Conservation (phyloP, 164 flowering plant genomes). For the Magnolia changhungtana region DNA sequence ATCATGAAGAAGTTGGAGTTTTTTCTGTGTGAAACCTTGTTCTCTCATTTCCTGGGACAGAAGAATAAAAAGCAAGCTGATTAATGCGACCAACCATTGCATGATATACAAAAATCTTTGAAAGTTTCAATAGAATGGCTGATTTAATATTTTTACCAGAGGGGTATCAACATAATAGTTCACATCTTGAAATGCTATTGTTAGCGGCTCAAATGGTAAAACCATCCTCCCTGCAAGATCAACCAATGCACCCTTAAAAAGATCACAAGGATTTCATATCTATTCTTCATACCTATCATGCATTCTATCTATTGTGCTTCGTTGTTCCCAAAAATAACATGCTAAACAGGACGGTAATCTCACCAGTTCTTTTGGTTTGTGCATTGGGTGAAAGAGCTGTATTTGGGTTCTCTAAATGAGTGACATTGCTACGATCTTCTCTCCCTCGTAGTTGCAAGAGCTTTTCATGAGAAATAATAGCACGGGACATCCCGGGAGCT, state of each 20-base stretch:
- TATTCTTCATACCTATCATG: neutral
- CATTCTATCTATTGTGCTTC: neutral
- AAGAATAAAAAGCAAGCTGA: neutral
- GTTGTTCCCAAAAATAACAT: neutral
- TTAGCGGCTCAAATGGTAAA: conserved; percentile 59
- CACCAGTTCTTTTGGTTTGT: conserved; percentile 34
- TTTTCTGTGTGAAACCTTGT: conserved; percentile 50
- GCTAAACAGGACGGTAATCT: neutral
- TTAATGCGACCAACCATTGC: neutral
- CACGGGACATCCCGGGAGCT: conserved; percentile 53
- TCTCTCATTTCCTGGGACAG: conserved; percentile 62
- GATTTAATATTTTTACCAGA: conserved; percentile 32
- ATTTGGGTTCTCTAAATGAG: conserved; percentile 13
- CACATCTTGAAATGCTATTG: conserved; percentile 52
- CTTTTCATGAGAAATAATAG: conserved; percentile 55
- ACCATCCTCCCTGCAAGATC: conserved; percentile 42
- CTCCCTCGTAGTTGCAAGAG: conserved; percentile 35
- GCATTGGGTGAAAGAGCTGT: neutral
- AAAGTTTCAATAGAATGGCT: neutral
- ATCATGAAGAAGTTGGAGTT: conserved; percentile 59
- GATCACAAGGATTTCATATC: neutral
- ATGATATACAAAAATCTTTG: neutral
- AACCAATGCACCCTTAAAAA: neutral
- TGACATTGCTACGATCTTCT: conserved; percentile 16
- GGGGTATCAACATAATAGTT: conserved; percentile 65